phyloP scores from a whole-genome alignment of 139 green algal genomes.

The Micractinium sp. region DNA sequence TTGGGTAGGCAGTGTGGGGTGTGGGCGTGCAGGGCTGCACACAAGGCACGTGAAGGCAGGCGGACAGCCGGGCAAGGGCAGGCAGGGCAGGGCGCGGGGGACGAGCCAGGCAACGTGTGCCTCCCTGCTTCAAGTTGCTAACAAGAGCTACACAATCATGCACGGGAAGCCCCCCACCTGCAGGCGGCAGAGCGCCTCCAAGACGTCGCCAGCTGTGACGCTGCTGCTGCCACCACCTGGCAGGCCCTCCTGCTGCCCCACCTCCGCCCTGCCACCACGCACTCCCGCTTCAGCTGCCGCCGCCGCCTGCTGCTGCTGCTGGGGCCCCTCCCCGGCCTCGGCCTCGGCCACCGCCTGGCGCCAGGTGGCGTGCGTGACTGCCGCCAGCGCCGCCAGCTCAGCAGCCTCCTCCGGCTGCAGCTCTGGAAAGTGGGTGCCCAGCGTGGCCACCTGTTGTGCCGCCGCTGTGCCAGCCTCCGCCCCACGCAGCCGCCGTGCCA shows the following conservation, averaged over 20 bases:
- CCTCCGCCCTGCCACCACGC: not conserved
- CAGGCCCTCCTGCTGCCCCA: not conserved
- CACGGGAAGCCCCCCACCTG: not conserved
- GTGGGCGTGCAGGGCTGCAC: too few relatives aligned
- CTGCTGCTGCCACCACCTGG: not conserved
- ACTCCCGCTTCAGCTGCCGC: not conserved
- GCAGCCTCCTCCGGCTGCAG: not conserved
- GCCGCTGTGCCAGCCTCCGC: not conserved
- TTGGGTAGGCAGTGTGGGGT: not conserved
- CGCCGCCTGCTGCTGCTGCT: not conserved
- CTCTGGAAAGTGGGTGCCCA: slow-evolving; percentile 15
- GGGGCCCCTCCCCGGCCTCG: not conserved
- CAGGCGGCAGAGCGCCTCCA: slow-evolving; percentile 32
- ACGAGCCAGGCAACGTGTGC: too few relatives aligned
- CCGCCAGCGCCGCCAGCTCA: slow-evolving; percentile 24
- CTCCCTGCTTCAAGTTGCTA: not conserved
- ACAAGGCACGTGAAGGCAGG: not conserved
- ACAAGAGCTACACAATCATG: not conserved
- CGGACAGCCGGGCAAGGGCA: not conserved
- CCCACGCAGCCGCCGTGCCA: slow-evolving; percentile 15
- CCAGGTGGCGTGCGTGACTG: slow-evolving; percentile 11
- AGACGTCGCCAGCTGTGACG: not conserved
- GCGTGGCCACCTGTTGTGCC: slow-evolving; percentile 1
- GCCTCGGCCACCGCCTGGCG: not conserved
- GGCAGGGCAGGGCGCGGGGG: not conserved